These are phyloP conservation scores for Solanum bulbocastanum DNA, from an alignment of 257 asterid genomes.

Conservation along the genomic window DNA sequence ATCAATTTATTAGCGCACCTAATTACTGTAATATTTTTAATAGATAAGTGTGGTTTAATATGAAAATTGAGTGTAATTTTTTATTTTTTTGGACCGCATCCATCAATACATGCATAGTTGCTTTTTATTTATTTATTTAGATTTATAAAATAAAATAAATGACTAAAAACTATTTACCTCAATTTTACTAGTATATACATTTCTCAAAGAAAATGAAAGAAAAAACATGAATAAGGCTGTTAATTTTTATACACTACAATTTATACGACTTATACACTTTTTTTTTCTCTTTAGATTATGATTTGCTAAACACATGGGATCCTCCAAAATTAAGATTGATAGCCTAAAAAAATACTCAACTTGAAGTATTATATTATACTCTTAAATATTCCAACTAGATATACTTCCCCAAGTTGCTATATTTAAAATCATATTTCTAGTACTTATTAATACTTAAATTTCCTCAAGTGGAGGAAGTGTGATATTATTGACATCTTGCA, in stretches of 20 bases:
- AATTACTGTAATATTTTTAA: no score
- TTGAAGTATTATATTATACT: not conserved
- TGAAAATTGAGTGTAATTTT: no score
- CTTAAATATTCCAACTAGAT: not conserved
- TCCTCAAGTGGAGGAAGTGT: not conserved
- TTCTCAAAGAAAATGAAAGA: not conserved
- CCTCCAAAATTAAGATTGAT: not conserved
- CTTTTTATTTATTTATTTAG: no score
- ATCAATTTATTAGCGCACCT: no score
- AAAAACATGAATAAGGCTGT: not conserved
- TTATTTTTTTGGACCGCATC: not conserved
- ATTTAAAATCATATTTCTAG: not conserved
- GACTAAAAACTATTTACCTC: not conserved
- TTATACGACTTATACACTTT: not conserved
- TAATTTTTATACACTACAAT: not conserved
- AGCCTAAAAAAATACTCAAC: not conserved
- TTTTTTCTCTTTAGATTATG: not conserved
- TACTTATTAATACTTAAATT: not conserved
- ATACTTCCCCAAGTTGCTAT: not conserved
- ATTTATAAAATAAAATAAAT: not conserved
- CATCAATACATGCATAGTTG: not conserved
- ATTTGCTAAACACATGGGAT: not conserved
- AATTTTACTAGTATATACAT: not conserved
- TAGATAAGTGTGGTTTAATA: no score
- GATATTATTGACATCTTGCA: not conserved